Conservation (phyloP, 768 basidiomycete species). For the Termitomyces sp. region DNA sequence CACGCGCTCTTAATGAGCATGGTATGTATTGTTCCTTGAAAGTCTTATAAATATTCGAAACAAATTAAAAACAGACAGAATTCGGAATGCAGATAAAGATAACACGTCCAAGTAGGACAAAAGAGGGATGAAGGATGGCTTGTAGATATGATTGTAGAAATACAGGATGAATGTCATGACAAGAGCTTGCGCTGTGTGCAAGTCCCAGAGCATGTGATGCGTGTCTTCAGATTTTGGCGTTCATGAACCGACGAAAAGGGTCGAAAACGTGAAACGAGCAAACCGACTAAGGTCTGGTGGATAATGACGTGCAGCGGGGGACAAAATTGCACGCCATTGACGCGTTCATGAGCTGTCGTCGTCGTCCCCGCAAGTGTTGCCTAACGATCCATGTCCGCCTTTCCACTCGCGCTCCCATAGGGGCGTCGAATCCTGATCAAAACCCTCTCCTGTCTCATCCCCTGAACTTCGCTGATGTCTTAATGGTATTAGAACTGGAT, state of each 20-base stretch:
- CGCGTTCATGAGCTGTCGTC: conserved; percentile 21
- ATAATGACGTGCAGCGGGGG: not conserved
- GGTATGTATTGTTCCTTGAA: not conserved
- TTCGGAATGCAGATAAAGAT: conserved; percentile 5
- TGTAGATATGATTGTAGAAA: conserved; percentile 6
- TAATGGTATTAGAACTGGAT: conserved; percentile 44
- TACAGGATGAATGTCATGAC: conserved; percentile 6
- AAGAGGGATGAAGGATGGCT: not conserved
- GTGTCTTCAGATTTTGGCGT: not conserved
- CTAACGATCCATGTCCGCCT: conserved; percentile 55
- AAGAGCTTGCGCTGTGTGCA: not conserved
- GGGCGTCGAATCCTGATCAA: conserved; percentile 21
- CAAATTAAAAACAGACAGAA: not conserved
- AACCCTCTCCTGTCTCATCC: conserved; percentile 12
- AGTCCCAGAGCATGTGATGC: not conserved
- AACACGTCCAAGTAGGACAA: conserved; percentile 2
- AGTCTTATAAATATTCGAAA: not conserved
- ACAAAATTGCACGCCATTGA: not conserved
- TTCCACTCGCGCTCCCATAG: conserved; percentile 86
- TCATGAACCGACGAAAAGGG: not conserved
- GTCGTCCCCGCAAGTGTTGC: conserved; percentile 40
- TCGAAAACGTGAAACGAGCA: not conserved
- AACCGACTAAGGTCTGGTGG: not conserved
- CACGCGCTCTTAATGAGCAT: not conserved
- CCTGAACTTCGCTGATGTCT: conserved; percentile 15